A percentile compares a stretch with the other conserved stretches of the same genome.
Evolutionary conservation across 2,329 filamentous ascomycete species (phyloP).

Genomic region (Didymella segeticola): DNA sequence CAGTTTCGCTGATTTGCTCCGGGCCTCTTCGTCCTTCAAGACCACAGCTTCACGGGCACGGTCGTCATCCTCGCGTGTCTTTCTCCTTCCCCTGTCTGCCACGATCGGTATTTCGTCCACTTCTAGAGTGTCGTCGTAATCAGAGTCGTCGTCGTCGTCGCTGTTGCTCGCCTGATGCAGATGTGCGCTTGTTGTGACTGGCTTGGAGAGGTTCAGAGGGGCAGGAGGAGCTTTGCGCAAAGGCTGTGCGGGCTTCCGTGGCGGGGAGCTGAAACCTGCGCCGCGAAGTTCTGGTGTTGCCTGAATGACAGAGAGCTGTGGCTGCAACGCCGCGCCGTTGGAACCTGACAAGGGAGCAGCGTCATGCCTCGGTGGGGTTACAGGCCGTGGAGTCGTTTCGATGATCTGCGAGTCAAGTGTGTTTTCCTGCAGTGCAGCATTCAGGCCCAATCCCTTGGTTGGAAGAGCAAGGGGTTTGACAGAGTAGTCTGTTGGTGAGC

Average conservation of each 20-base stretch:
- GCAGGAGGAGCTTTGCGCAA: slow-evolving; percentile 84
- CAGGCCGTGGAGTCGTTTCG: slow-evolving; percentile 19
- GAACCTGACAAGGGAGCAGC: slow-evolving; percentile 9
- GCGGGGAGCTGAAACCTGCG: slow-evolving; percentile 46
- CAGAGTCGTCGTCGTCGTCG: slow-evolving; percentile 74
- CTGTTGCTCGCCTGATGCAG: slow-evolving; percentile 53
- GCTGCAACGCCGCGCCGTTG: slow-evolving; percentile 31
- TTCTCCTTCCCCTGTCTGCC: slow-evolving; percentile 74
- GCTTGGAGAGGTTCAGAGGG: slow-evolving; percentile 73
- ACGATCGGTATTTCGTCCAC: slow-evolving; percentile 67
- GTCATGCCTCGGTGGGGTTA: slow-evolving; percentile 17
- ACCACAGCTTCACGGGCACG: slow-evolving; percentile 74
- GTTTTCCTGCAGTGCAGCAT: slow-evolving; percentile 30
- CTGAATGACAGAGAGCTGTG: slow-evolving; percentile 48
- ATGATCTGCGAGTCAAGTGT: slow-evolving; percentile 15
- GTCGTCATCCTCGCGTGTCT: slow-evolving; percentile 89
- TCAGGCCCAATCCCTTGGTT: slow-evolving; percentile 34
- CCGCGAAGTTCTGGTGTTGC: slow-evolving; percentile 48
- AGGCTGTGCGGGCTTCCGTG: slow-evolving; percentile 48
- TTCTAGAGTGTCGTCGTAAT: slow-evolving; percentile 80
- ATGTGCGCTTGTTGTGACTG: slow-evolving; percentile 52
- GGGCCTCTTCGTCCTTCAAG: slow-evolving; percentile 70
- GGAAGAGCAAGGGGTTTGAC: slow-evolving; percentile 38
- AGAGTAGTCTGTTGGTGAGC: slow-evolving; percentile 44
- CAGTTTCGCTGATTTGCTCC: slow-evolving; percentile 77